phyloP scores from a whole-genome alignment of 2,329 filamentous ascomycete genomes.

The Colletotrichum higginsianum region DNA sequence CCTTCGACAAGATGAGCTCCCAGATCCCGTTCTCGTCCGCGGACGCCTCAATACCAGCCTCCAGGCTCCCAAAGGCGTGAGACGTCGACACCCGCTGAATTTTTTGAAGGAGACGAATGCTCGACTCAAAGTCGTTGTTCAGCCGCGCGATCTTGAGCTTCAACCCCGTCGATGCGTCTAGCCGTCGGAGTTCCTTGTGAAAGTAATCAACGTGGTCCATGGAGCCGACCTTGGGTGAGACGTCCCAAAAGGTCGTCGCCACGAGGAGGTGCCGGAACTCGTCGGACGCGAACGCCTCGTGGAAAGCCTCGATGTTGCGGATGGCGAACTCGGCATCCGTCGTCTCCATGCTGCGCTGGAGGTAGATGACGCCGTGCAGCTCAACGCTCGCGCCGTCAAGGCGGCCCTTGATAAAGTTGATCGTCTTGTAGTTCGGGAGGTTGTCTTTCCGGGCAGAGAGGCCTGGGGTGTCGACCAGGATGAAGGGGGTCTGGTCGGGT shows the following conservation, averaged over 20 bases:
- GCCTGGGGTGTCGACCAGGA: conserved; percentile 1
- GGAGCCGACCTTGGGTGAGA: not conserved
- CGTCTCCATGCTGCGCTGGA: not conserved
- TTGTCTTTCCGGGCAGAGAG: not conserved
- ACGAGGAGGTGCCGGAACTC: not conserved
- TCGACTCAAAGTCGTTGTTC: not conserved
- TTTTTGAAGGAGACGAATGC: not conserved
- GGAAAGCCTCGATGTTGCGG: not conserved
- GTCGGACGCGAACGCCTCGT: not conserved
- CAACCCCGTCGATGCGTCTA: not conserved
- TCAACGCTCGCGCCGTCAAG: not conserved
- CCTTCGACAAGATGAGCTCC: not conserved
- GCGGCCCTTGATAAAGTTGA: not conserved
- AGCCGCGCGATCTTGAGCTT: not conserved
- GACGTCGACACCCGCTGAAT: not conserved
- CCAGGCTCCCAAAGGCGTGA: too few species aligned
- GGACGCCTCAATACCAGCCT: not conserved
- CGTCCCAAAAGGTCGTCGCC: conserved; percentile 3
- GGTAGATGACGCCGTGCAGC: conserved; percentile 5
- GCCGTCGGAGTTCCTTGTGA: not conserved
- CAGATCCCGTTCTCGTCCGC: not conserved
- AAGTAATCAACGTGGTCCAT: not conserved
- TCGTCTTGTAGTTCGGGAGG: not conserved
- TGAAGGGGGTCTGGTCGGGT: not conserved
- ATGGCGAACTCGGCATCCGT: conserved; percentile 1